A percentile compares a stretch with the other conserved stretches of the same genome.
These are phyloP conservation scores for Mycosphaerelloides madeirae DNA, from an alignment of 2,329 filamentous ascomycete genomes.

Conservation along the genomic window DNA sequence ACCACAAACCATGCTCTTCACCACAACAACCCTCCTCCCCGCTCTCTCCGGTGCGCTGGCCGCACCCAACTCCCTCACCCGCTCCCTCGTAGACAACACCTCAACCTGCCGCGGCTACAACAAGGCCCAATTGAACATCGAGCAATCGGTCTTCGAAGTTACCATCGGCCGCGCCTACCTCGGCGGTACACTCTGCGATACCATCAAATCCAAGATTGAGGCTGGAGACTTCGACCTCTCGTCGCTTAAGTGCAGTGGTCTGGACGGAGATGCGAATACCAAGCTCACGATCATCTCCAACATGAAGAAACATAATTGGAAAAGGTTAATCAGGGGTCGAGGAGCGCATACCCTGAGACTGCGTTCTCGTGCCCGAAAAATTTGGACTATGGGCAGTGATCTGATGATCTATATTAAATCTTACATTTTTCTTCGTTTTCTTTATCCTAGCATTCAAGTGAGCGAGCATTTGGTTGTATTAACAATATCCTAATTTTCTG, in stretches of 20 bases:
- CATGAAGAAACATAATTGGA: conserved; percentile 5
- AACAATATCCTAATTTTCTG: too few relatives aligned
- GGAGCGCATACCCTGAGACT: conserved; percentile 3
- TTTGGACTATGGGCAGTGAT: neutral
- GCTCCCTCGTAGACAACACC: conserved; percentile 3
- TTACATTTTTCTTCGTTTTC: too few relatives aligned
- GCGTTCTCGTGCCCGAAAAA: neutral
- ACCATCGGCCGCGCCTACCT: conserved; percentile 16
- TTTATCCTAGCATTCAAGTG: too few relatives aligned
- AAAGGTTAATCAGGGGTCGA: conserved; percentile 3
- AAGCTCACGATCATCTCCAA: conserved; percentile 12
- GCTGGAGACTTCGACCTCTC: neutral
- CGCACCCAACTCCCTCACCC: conserved; percentile 4
- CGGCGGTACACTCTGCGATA: conserved; percentile 9
- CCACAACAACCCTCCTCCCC: conserved; percentile 7
- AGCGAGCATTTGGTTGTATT: too few relatives aligned
- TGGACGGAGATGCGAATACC: conserved; percentile 13
- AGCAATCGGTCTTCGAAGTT: conserved; percentile 12
- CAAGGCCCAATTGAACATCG: conserved; percentile 10
- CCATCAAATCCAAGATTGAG: conserved; percentile 12
- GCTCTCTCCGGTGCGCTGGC: conserved; percentile 14
- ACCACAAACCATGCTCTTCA: too few relatives aligned
- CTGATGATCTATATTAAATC: too few relatives aligned
- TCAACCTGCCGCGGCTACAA: conserved; percentile 11
- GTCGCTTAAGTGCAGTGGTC: conserved; percentile 13